phyloP scores from a whole-genome alignment of 352 stramenopile genomes.

The Phytophthora gonapodyides region DNA sequence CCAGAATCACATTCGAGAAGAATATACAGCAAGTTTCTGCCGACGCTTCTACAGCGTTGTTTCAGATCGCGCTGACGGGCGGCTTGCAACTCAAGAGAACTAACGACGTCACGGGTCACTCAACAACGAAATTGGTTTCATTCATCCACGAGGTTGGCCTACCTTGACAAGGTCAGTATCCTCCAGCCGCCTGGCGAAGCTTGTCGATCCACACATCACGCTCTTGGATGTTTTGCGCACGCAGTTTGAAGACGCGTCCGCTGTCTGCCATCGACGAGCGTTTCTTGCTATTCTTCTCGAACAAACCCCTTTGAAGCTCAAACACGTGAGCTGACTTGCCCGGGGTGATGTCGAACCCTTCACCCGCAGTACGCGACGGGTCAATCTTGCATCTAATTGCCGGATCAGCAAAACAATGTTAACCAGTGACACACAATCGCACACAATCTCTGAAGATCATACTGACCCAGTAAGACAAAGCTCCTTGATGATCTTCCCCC shows the following conservation, averaged over 20 bases:
- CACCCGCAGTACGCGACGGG: constrained; percentile 70
- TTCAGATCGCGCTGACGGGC: neutral
- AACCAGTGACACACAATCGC: too few relatives aligned
- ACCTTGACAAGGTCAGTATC: constrained; percentile 28
- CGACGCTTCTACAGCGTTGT: neutral
- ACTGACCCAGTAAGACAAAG: constrained; percentile 74
- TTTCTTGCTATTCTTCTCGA: constrained; percentile 84
- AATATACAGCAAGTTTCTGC: constrained; percentile 1
- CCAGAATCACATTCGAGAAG: neutral
- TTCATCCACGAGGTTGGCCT: constrained; percentile 12
- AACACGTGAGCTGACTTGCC: constrained; percentile 72
- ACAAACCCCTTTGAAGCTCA: constrained; percentile 73
- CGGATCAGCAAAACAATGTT: neutral
- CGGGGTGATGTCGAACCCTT: constrained; percentile 86
- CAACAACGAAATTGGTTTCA: constrained; percentile 3
- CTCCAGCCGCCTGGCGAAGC: constrained; percentile 59
- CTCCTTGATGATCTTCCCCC: constrained; percentile 87
- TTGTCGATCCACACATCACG: constrained; percentile 84
- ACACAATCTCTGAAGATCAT: neutral
- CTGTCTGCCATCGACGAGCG: constrained; percentile 70
- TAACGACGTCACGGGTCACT: constrained; percentile 1
- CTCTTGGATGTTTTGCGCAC: constrained; percentile 83
- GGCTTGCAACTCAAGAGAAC: neutral
- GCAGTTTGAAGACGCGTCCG: constrained; percentile 82
- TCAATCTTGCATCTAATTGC: constrained; percentile 65